Conservation (phyloP, 805 yeast genomes). For the Tetrapisispora phaffii region DNA sequence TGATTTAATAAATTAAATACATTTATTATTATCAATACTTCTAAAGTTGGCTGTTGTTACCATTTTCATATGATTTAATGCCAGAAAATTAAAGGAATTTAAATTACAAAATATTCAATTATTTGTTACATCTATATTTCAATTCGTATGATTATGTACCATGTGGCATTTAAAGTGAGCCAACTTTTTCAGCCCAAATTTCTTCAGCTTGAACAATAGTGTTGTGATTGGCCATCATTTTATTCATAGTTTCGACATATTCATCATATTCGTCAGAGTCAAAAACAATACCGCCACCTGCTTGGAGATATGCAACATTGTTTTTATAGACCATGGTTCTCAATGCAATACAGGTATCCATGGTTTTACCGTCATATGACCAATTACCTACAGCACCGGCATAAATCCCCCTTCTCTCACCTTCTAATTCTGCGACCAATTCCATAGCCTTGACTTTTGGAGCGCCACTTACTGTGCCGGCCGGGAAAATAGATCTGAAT, state of each 20-base stretch:
- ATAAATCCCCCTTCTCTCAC: conserved; percentile 89
- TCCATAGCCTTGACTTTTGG: conserved; percentile 98
- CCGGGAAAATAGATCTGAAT: conserved; percentile 95
- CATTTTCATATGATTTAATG: no score
- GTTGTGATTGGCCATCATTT: conserved; percentile 86
- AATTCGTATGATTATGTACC: no score
- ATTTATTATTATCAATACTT: no score
- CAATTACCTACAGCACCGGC: conserved; percentile 99
- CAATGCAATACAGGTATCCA: conserved; percentile 97
- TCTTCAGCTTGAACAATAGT: conserved; percentile 90
- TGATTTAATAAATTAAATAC: no score
- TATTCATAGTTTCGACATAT: conserved; percentile 92
- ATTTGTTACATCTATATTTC: not conserved
- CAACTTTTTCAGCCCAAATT: conserved; percentile 47
- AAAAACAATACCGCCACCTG: conserved; percentile 97
- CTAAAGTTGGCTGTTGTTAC: no score
- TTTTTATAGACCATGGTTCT: conserved; percentile 95
- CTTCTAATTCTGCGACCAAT: conserved; percentile 77
- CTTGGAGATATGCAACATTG: conserved; percentile 85
- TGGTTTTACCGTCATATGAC: conserved; percentile 88
- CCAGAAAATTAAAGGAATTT: no score
- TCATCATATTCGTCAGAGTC: conserved; percentile 95
- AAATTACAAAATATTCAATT: no score
- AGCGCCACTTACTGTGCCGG: conserved; percentile 98
- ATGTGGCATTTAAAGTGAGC: conserved; percentile 5